A percentile compares a stretch with the other conserved stretches of the same genome.
Conservation (phyloP, 768 basidiomycete species). For the Leccinum sublutescens region DNA sequence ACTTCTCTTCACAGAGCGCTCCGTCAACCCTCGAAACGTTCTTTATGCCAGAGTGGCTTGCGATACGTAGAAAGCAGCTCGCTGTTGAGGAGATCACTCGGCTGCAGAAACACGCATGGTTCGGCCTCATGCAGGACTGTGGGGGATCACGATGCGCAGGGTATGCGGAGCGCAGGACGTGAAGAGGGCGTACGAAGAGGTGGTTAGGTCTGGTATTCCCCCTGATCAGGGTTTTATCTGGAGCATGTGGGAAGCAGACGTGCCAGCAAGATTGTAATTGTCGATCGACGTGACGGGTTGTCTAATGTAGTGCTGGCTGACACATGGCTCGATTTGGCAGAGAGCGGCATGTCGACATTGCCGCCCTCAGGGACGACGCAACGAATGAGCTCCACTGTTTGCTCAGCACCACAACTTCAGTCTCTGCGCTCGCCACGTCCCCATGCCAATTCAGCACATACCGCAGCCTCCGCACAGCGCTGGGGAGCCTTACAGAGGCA, state of each 20-base stretch:
- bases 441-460: conserved; percentile 38
- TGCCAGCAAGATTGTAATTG: conserved; percentile 15
- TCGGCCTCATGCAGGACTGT: conserved; percentile 60
- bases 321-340: not conserved
- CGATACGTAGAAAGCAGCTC: conserved; percentile 49
- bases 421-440: not conserved
- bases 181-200: conserved; percentile 45
- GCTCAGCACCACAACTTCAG: not conserved
- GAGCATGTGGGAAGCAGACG: conserved; percentile 58
- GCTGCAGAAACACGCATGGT: conserved; percentile 58
- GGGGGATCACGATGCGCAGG: conserved; percentile 52
- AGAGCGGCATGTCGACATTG: not conserved
- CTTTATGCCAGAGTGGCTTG: conserved; percentile 72
- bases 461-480: conserved; percentile 61
- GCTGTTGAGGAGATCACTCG: conserved; percentile 44
- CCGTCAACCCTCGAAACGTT: conserved; percentile 45
- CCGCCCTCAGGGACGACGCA: not conserved
- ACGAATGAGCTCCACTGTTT: conserved; percentile 1
- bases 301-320: no score
- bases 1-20: conserved; percentile 21
- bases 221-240: conserved; percentile 59
- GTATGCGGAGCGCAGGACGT: conserved; percentile 48
- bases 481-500: conserved; percentile 48
- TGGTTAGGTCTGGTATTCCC: conserved; percentile 46
- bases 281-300: no score